Evolutionary conservation across 495 filamentous ascomycete species (phyloP).

Genomic region (Melanomma pulvis-pyrius): DNA sequence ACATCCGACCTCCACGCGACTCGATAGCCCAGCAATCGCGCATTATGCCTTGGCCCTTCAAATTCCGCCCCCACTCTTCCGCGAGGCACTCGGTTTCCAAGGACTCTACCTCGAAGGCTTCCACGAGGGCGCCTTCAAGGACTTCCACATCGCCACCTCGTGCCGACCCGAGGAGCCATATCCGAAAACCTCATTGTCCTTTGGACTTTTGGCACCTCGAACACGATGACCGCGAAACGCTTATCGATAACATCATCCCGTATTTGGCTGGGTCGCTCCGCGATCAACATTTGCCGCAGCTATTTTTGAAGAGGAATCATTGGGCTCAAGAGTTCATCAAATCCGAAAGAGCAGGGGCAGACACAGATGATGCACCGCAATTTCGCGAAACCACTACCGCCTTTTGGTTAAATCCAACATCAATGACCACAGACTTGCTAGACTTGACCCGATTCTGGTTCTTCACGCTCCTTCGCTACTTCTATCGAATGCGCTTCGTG

Average conservation of each 20-base stretch:
- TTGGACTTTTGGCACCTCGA: not conserved
- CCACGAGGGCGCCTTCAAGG: not conserved
- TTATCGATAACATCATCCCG: not conserved
- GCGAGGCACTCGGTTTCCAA: too few species aligned
- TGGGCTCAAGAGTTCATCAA: constrained; percentile 1
- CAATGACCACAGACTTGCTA: not conserved
- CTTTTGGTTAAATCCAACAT: not conserved
- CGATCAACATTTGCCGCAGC: not conserved
- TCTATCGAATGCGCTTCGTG: not conserved
- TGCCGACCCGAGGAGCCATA: not conserved
- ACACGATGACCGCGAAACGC: not conserved
- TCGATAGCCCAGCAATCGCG: not conserved
- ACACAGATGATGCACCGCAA: not conserved
- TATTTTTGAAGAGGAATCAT: not conserved
- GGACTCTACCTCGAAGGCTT: not conserved
- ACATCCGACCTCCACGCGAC: not conserved
- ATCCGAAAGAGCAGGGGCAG: not conserved
- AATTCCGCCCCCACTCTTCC: not conserved
- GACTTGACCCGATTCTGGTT: not conserved
- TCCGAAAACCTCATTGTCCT: not conserved
- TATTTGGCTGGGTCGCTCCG: not conserved
- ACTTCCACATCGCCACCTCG: not conserved
- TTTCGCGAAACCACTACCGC: not conserved
- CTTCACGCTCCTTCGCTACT: constrained; percentile 2
- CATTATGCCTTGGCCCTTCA: not conserved